A percentile compares a stretch with the other conserved stretches of the same genome.
phyloP scores from a whole-genome alignment of 2,329 filamentous ascomycete genomes.

The Cercospora nicotianae region DNA sequence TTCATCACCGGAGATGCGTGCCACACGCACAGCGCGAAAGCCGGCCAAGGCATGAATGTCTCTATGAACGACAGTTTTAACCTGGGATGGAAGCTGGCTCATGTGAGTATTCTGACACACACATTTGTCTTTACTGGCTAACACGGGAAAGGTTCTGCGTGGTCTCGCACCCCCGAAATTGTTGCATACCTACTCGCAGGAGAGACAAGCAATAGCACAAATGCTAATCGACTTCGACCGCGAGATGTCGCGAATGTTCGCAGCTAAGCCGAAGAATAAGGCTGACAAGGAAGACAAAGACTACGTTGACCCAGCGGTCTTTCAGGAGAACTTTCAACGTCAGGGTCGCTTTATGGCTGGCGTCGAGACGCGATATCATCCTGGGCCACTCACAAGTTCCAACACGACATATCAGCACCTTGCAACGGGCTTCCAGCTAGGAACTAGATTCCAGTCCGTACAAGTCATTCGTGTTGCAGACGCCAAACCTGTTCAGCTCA shows the following conservation, averaged over 20 bases:
- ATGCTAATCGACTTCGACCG: constrained; percentile 62
- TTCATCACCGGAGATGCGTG: constrained; percentile 69
- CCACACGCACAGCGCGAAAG: constrained; percentile 60
- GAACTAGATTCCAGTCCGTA: constrained; percentile 37
- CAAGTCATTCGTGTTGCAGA: constrained; percentile 38
- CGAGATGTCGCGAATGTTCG: constrained; percentile 51
- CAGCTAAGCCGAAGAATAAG: constrained; percentile 39
- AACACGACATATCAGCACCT: constrained; percentile 33
- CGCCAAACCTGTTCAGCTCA: constrained; percentile 39
- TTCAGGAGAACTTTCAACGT: constrained; percentile 36
- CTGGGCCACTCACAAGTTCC: constrained; percentile 30
- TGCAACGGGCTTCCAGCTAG: constrained; percentile 36
- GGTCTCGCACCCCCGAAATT: constrained; percentile 36
- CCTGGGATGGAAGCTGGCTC: constrained; percentile 56
- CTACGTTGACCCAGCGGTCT: constrained; percentile 38
- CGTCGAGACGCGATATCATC: constrained; percentile 34
- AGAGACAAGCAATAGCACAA: constrained; percentile 61
- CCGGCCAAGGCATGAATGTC: constrained; percentile 71
- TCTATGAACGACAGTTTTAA: constrained; percentile 67
- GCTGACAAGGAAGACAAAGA: constrained; percentile 29
- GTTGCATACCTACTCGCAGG: constrained; percentile 54
- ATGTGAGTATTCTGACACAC: constrained; percentile 19
- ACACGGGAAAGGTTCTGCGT: constrained; percentile 42
- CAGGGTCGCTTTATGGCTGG: constrained; percentile 40
- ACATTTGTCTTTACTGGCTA: not conserved